Conservation (phyloP, 1,284 basidiomycete genomes). For the Marasmius tenuissimus region DNA sequence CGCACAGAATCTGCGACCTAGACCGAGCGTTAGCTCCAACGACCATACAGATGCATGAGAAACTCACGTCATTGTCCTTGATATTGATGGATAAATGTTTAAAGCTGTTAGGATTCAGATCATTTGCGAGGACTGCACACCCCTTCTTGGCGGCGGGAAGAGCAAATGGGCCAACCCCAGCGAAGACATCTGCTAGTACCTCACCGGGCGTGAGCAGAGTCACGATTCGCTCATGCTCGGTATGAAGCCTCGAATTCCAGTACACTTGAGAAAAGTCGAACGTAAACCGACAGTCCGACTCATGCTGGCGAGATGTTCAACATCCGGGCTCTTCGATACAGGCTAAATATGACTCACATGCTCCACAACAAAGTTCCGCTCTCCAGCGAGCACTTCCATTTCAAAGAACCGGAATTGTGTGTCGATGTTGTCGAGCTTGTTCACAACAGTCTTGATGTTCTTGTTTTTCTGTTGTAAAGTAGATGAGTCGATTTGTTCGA, state of each 20-base stretch:
- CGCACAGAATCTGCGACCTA: slow-evolving; percentile 73
- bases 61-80: slow-evolving; percentile 67
- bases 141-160: slow-evolving; percentile 91
- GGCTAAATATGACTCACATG: slow-evolving; percentile 56
- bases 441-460: slow-evolving; percentile 86
- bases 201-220: slow-evolving; percentile 67
- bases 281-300: slow-evolving; percentile 83
- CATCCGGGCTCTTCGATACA: background rate
- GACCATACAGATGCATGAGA: background rate
- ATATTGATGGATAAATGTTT: slow-evolving; percentile 81
- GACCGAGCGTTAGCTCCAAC: slow-evolving; percentile 5
- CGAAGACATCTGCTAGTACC: slow-evolving; percentile 91
- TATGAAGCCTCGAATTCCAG: slow-evolving; percentile 95
- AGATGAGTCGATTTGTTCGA: background rate
- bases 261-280: slow-evolving; percentile 97
- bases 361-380: slow-evolving; percentile 81
- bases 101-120: slow-evolving; percentile 88
- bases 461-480: slow-evolving; percentile 71
- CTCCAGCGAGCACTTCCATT: slow-evolving; percentile 96
- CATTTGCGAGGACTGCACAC: slow-evolving; percentile 88
- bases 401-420: slow-evolving; percentile 90
- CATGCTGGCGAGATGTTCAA: slow-evolving; percentile 49
- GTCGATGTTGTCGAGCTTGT: slow-evolving; percentile 91
- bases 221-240: slow-evolving; percentile 89
- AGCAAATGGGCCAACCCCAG: slow-evolving; percentile 97